These are phyloP conservation scores for Gautieria morchelliformis DNA, from an alignment of 768 basidiomycete species.

Conservation along the genomic window DNA sequence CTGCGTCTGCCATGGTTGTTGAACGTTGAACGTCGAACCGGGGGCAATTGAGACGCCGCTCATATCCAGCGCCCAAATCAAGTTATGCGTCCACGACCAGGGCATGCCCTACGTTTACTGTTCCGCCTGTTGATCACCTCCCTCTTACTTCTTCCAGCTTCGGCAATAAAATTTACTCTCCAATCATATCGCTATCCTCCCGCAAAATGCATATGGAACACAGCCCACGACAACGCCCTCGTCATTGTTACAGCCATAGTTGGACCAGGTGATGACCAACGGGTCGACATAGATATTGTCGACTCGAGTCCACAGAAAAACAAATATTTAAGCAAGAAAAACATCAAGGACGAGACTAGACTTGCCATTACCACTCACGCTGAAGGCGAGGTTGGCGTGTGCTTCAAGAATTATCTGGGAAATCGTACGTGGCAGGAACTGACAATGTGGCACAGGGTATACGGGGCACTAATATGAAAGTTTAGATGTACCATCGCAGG, in stretches of 20 bases:
- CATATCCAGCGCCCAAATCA: background rate
- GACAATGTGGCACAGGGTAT: background rate
- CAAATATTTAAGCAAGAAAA: slow-evolving; percentile 82
- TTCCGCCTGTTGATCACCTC: slow-evolving; percentile 20
- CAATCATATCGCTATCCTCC: slow-evolving; percentile 63
- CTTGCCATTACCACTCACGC: slow-evolving; percentile 90
- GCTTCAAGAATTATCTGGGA: slow-evolving; percentile 77
- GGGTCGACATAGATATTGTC: slow-evolving; percentile 89
- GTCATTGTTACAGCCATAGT: slow-evolving; percentile 97
- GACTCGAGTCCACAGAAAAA: slow-evolving; percentile 81
- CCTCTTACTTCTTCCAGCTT: slow-evolving; percentile 20
- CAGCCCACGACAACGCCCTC: slow-evolving; percentile 74
- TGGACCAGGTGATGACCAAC: slow-evolving; percentile 61
- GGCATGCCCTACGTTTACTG: background rate
- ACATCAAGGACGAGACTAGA: slow-evolving; percentile 83
- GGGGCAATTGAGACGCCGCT: background rate
- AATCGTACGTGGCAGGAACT: slow-evolving; percentile 40
- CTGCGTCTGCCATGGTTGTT: slow-evolving; percentile 27
- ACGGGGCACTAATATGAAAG: background rate
- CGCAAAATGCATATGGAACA: slow-evolving; percentile 92
- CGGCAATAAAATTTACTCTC: slow-evolving; percentile 81
- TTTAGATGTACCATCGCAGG: slow-evolving; percentile 36
- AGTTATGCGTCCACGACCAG: background rate
- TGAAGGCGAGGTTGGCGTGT: slow-evolving; percentile 92
- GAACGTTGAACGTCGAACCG: too few species aligned